phyloP scores from a whole-genome alignment of 2,329 filamentous ascomycete genomes.

The Kalmusia sp. region DNA sequence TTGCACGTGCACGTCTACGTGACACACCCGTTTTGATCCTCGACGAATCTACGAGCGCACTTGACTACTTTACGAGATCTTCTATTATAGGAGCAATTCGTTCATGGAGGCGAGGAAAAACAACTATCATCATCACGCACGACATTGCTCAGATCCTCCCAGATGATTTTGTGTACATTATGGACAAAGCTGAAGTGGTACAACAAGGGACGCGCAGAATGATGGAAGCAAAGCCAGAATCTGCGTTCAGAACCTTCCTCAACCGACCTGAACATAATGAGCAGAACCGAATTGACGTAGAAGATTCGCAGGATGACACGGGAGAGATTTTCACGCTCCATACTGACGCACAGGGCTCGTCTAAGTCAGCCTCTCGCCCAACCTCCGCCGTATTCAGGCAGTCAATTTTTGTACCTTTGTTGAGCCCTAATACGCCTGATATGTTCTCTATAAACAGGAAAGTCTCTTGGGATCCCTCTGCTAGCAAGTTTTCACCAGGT shows the following conservation, averaged over 20 bases:
- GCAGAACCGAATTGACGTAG: slow-evolving; percentile 1
- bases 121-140: slow-evolving; percentile 93
- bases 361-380: slow-evolving; percentile 19
- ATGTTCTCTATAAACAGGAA: background rate
- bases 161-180: slow-evolving; percentile 79
- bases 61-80: slow-evolving; percentile 75
- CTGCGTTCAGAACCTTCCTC: slow-evolving; percentile 55
- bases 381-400: slow-evolving; percentile 24
- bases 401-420: slow-evolving; percentile 24
- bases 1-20: slow-evolving; percentile 79
- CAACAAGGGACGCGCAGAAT: slow-evolving; percentile 71
- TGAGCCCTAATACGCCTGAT: background rate
- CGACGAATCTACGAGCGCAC: slow-evolving; percentile 86
- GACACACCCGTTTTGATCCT: slow-evolving; percentile 83
- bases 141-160: slow-evolving; percentile 78
- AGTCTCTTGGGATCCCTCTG: background rate
- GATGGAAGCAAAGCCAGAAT: slow-evolving; percentile 55
- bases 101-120: slow-evolving; percentile 78
- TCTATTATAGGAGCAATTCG: slow-evolving; percentile 78
- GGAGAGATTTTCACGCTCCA: slow-evolving; percentile 28
- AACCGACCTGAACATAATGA: slow-evolving; percentile 15
- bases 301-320: slow-evolving; percentile 16
- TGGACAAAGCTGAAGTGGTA: slow-evolving; percentile 73
- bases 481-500: background rate
- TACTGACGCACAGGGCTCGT: slow-evolving; percentile 19